phyloP scores from a whole-genome alignment of 768 basidiomycete species.

The Mycena latifolia region DNA sequence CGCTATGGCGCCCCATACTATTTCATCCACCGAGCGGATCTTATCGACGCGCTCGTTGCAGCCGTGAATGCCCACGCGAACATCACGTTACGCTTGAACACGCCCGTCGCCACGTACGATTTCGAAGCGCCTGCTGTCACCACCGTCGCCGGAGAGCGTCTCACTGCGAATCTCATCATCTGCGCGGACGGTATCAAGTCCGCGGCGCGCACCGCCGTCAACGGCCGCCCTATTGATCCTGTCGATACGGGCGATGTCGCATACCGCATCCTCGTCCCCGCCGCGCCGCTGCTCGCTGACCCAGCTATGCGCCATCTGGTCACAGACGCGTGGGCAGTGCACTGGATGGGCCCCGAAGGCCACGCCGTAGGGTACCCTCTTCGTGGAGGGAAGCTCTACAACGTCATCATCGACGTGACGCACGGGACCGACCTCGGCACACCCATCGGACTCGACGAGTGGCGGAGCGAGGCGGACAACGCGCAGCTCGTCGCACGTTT shows the following conservation, averaged over 20 bases:
- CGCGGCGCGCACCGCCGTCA: constrained; percentile 36
- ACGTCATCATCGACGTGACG: constrained; percentile 36
- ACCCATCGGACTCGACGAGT: constrained; percentile 31
- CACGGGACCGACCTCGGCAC: constrained; percentile 30
- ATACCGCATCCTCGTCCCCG: constrained; percentile 40
- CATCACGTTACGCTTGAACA: constrained; percentile 44
- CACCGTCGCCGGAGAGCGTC: constrained; percentile 49
- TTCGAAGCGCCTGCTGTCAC: constrained; percentile 43
- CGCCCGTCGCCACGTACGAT: constrained; percentile 42
- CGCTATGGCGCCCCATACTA: constrained; percentile 55
- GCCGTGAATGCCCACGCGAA: constrained; percentile 41
- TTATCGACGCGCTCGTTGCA: constrained; percentile 48
- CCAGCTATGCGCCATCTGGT: constrained; percentile 35
- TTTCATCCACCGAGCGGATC: constrained; percentile 59
- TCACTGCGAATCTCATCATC: constrained; percentile 49
- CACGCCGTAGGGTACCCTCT: constrained; percentile 39
- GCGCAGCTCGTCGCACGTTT: constrained; percentile 24
- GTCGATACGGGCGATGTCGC: constrained; percentile 47
- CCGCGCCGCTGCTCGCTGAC: constrained; percentile 33
- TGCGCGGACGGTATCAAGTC: constrained; percentile 52
- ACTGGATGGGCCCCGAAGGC: constrained; percentile 40
- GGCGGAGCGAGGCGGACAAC: constrained; percentile 33
- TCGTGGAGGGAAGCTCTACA: constrained; percentile 30
- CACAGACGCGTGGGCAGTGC: constrained; percentile 31
- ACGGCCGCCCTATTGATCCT: constrained; percentile 33